Percentiles rank a stretch among this genome's conserved stretches.
These are phyloP conservation scores for Marchantia paleacea DNA, from an alignment of 225 moss, liverwort and hornwort genomes.

Conservation along the genomic window DNA sequence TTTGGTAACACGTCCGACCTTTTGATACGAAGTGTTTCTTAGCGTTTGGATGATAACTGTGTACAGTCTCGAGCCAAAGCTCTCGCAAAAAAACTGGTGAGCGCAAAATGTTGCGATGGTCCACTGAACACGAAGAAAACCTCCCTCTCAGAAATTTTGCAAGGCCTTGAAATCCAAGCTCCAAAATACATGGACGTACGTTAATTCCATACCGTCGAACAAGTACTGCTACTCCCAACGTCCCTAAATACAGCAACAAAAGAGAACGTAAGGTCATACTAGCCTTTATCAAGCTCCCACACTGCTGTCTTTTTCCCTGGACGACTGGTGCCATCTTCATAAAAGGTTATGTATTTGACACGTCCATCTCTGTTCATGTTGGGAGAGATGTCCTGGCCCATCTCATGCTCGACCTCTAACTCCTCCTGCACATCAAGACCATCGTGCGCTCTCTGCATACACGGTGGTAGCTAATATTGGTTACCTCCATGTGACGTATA, in stretches of 20 bases:
- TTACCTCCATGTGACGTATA: not conserved
- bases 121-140: slow-evolving; percentile 50
- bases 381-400: slow-evolving; percentile 49
- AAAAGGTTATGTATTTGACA: slow-evolving; percentile 82
- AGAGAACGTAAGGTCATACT: not conserved
- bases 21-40: slow-evolving; percentile 79
- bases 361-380: slow-evolving; percentile 78
- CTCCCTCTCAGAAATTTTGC: not conserved
- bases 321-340: slow-evolving; percentile 77
- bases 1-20: slow-evolving; percentile 39
- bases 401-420: slow-evolving; percentile 67
- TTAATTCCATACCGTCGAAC: not conserved
- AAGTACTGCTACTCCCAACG: not conserved
- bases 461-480: not conserved
- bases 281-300: slow-evolving; percentile 98
- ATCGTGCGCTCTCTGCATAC: slow-evolving; percentile 84
- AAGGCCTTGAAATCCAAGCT: not conserved
- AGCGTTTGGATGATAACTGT: slow-evolving; percentile 76
- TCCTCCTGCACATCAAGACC: slow-evolving; percentile 81
- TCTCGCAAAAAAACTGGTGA: slow-evolving; percentile 83
- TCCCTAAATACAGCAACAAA: not conserved
- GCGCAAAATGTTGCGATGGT: slow-evolving; percentile 88
- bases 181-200: not conserved
- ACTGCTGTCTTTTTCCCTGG: slow-evolving; percentile 87
- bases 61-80: slow-evolving; percentile 87